Base-by-base conservation (phyloP, 1,284 basidiomycete species). In the Moniliella sp. region DNA sequence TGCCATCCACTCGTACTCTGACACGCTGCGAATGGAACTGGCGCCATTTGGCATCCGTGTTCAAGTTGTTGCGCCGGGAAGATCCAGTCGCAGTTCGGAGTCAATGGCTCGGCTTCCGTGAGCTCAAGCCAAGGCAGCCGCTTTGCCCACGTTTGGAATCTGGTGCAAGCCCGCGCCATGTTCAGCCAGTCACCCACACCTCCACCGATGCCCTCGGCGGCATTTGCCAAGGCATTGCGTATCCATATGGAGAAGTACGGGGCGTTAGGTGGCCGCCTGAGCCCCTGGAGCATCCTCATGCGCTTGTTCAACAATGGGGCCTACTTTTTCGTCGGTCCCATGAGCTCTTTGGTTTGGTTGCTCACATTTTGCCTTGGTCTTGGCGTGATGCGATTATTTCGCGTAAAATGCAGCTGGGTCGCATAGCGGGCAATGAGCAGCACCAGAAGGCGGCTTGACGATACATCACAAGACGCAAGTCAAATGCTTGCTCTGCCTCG, bases 61-160 rank as follows among this genome's bases (percentile, higher is more conserved):
- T 19, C 34, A 48, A 33, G 39, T 50, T 28, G 49, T 54, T 14
- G 47, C 43, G 1, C 51, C 51, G 5, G 51, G 51, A 43, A 40
- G 2, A 52, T 52, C 43, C 48, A 46, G 31, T 38, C 35, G 3
- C 33, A 28, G 9, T 46, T 54, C 31, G 49, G 45, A 3, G 47
- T 48, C 5, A 39, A 26, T 4, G 36, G 34, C 25, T 28, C 34
- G 1, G 11, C 27, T 23, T 40, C 45, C 25, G 34, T 27, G n/a
- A 32, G 36, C 12, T 14, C 40, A 16, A 5, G 11, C 9, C 8
- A 33, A 4, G 37, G 37, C 18, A 43, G 42, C 15, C 17, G 39
- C 9, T 54, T 49, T 42, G 36, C 38, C 25, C 34, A 45, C 30
- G 49, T 47, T 12, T 33, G 36, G 13, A 47, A 49, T 12, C 35